Evolutionary conservation across 2,329 filamentous ascomycete genomes (phyloP).

Genomic region (Plectosphaerella plurivora): DNA sequence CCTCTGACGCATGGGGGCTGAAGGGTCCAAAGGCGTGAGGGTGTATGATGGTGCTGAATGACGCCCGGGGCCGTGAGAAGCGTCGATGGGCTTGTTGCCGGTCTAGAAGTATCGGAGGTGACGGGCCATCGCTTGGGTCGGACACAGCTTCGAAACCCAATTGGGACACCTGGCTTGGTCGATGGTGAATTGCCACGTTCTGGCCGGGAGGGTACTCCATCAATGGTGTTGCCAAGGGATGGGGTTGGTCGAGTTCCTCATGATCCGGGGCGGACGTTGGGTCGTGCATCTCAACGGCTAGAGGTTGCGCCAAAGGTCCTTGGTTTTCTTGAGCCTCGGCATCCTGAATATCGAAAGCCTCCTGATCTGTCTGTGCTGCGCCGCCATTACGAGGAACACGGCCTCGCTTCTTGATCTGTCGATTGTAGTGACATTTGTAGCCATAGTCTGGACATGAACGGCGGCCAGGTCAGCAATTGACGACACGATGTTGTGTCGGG

Average conservation of each 20-base stretch:
- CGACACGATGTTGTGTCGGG: not conserved
- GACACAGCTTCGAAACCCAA: not conserved
- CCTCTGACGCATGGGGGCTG: not conserved
- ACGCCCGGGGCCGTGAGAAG: not conserved
- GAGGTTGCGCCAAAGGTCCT: not conserved
- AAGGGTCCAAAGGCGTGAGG: constrained; percentile 1
- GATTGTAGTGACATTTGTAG: constrained; percentile 30
- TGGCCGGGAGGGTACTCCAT: not conserved
- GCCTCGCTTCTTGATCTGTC: constrained; percentile 30
- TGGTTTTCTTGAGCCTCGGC: not conserved
- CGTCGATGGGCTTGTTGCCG: not conserved
- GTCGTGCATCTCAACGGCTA: not conserved
- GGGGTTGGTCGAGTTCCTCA: not conserved
- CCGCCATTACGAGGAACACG: constrained; percentile 18
- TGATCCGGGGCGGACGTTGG: not conserved
- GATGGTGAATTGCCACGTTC: not conserved
- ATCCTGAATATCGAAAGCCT: not conserved
- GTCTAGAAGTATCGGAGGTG: not conserved
- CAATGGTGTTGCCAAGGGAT: too few relatives aligned
- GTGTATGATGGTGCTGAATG: constrained; percentile 1
- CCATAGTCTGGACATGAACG: constrained; percentile 24
- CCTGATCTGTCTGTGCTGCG: not conserved
- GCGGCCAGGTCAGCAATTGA: not conserved
- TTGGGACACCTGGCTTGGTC: not conserved
- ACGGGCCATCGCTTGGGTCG: constrained; percentile 3